Base-by-base conservation (phyloP, 2,329 filamentous ascomycete genomes). In the Talaromyces verruculosus region DNA sequence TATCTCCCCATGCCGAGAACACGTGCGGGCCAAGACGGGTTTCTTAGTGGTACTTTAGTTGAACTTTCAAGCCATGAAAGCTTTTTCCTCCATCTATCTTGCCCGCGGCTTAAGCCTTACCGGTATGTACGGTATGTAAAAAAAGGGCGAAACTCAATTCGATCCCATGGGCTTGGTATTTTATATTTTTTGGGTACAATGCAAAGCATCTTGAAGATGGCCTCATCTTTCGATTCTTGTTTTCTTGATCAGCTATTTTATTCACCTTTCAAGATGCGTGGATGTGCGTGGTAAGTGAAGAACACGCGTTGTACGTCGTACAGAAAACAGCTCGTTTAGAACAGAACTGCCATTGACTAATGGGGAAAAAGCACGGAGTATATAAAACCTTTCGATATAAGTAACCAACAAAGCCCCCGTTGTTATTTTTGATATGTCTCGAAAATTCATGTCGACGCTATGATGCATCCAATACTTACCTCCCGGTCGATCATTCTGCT, bases 1-100 rank as follows among this genome's bases (percentile, higher is more conserved):
- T 61, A 61, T 19, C 39, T 45, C 25, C n/a, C 58, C 22, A 51
- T 33, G 35, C 61, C 35, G 61, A 63, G 53, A 57, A 41, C 61
- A 63, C 61, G 61, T 63, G 61, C 61, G 22, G 5, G 25, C 33
- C 47, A 37, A 63, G 35, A 41, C 55, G 6, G 28, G 43, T 11
- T 19, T 47, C 28, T 49, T 49, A 47, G 25, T 33, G 39, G 41
- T 61, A 22, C 58, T 45, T 47, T 61, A 57, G 53, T 19, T 61
- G 43, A 37, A 25, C 43, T 45, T 58, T 17, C 55, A 30, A 17
- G 22, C 25, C 45, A 5, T 51, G 47, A 15, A 51, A 51, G 25
- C 47, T 15, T 17, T 28, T 30, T 53, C 8, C 33, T 28, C 47
- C 3, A 13, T 30, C 15, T 30, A 10, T 13, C 3, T 19, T 43